Evolutionary conservation across 257 asterid genomes (phyloP), one percentile per base, ranked within the genome.

Genomic region (Hygrophila difformis): DNA sequence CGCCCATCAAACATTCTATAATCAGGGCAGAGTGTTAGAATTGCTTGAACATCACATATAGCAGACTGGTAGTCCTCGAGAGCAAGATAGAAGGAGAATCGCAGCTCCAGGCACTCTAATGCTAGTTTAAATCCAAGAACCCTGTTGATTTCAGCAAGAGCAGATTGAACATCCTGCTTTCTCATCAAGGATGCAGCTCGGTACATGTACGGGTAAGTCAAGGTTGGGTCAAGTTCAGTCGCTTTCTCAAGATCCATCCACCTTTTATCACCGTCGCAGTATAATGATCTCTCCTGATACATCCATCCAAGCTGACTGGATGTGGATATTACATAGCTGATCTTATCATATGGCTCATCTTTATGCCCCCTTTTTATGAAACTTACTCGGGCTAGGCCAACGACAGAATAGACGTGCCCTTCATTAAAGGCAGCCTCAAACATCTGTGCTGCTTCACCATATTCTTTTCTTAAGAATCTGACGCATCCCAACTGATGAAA

Each of bases 171-270:
- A 48, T 87, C 79, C 50, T 71, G 84, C 39, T 78, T 86, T 62
- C 85, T 82, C 99, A 91, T 91, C 68, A 86, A 69, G 24, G 85
- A 67, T 48, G 99, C 93, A 36, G 99, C 97, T 63, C 99, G 75
- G 63, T 72, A 83, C 97, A 87, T 91, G 66, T 91, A 91, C 18
- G 99, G 99, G 64, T 80, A 87, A 2, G 94, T 78, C 67, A 91
- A 64, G 14, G 97, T 91, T 1, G 99, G 99, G 68, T 91, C 94
- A 53, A 91, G 64, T 56, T 83, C 87, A 1, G 91, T 91, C 2
- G 95, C 97, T 64, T 63, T 76, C 26, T 72, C 85, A 12, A 91
- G 97, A 21, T 91, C 99, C 46, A 55, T 82, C 62, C 49, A 51
- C 57, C 47, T 63, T 49, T 49, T 54, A 20, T 80, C 82, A 14